These are phyloP conservation scores for Fusarium gaditjirri DNA, from an alignment of 2,329 filamentous ascomycete genomes.

Conservation along the genomic window DNA sequence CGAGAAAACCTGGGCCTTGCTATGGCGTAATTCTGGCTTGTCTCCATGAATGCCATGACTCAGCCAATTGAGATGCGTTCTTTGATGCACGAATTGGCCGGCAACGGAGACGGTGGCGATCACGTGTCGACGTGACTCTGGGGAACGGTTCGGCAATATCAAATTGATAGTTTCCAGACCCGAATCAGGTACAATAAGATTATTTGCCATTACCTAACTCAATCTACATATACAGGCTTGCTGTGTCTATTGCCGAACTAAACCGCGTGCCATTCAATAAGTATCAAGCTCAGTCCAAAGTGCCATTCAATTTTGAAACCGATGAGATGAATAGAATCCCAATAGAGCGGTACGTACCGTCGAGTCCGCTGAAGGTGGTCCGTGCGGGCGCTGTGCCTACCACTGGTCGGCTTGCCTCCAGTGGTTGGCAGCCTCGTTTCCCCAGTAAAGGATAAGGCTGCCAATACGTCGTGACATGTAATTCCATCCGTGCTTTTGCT, in stretches of 20 bases:
- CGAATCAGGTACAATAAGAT: not conserved
- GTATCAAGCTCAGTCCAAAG: not conserved
- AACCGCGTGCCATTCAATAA: not conserved
- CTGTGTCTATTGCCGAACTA: not conserved
- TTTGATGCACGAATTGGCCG: conserved; percentile 25
- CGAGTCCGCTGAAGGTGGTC: conserved; percentile 11
- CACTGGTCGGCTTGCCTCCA: conserved; percentile 1
- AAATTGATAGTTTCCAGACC: not conserved
- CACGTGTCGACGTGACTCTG: conserved; percentile 22
- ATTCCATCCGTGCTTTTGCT: conserved; percentile 13
- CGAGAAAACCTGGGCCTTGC: conserved; percentile 36
- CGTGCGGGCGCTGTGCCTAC: conserved; percentile 21
- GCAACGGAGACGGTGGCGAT: conserved; percentile 32
- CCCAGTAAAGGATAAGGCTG: conserved; percentile 43
- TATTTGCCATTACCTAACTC: no score
- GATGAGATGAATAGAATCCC: not conserved
- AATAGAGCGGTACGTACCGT: conserved; percentile 17
- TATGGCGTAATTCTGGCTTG: conserved; percentile 45
- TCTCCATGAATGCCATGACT: conserved; percentile 35
- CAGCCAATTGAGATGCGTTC: conserved; percentile 40
- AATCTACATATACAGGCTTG: not conserved
- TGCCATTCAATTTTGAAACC: not conserved
- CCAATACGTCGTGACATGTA: conserved; percentile 39
- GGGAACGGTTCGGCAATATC: not conserved
- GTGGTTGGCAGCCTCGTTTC: conserved; percentile 42